Evolutionary conservation across 176 grass and related monocot genomes (phyloP), one percentile per base, ranked within the genome.

Genomic region (Thalia dealbata): DNA sequence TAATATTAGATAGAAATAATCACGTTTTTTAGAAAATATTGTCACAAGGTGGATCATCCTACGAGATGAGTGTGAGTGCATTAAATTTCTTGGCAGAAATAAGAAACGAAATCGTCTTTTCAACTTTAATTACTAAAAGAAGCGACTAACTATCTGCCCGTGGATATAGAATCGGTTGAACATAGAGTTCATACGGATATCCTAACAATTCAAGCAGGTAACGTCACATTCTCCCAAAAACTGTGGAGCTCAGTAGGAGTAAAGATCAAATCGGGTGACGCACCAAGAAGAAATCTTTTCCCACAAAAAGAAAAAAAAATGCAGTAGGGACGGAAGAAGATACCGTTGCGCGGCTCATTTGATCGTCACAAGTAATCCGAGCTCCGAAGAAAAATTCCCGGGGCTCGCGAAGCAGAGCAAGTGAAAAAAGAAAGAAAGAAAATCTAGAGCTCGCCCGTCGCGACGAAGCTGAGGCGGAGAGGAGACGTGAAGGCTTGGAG

Each of bases 261-360:
- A 64, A 64, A 64, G 25, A 64, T 5, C 61, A 64, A 64, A 64
- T n/a, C n/a, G n/a, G n/a, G n/a, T n/a, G n/a, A n/a, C n/a, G n/a
- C n/a, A n/a, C n/a, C n/a, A n/a, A n/a, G n/a, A n/a, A n/a, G n/a
- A n/a, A n/a, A n/a, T n/a, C n/a, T n/a, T n/a, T n/a, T n/a, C n/a
- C n/a, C n/a, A n/a, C n/a, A n/a, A n/a, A n/a, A n/a, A n/a, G n/a
- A n/a, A n/a, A n/a, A 38, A 38, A 38, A 38, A 38, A 38, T 4
- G 32, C 32, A 3, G 60, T 14, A 24, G 28, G 13, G 25, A 62
- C 61, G 14, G 25, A 64, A 32, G 13, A 64, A 32, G 10, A 16
- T 64, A 64, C 61, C 61, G 6, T 64, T 64, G 16, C 16, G 22
- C 26, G 7, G 24, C 18, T 25, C 61, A 64, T 19, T 7, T 16